Evolutionary conservation across 305 asterid species (phyloP).

Genomic region (Fraxinus platypoda): DNA sequence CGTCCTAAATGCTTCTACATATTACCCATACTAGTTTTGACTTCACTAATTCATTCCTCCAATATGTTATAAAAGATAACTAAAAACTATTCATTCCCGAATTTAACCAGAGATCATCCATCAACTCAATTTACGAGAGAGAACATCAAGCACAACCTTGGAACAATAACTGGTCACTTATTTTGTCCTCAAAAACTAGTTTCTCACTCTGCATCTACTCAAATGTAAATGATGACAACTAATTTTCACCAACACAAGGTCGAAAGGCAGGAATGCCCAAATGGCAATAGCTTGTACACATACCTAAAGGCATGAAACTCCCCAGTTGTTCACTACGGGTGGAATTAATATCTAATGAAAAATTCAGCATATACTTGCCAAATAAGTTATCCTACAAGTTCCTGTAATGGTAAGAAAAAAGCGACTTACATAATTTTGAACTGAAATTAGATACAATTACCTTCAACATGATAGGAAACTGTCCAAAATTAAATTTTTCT

Average conservation of each 20-base stretch:
- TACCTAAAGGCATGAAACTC: background rate
- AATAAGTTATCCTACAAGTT: background rate
- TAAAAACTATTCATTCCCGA: background rate
- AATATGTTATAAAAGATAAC: background rate
- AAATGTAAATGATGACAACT: background rate
- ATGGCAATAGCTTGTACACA: background rate
- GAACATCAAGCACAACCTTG: background rate
- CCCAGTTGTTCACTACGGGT: background rate
- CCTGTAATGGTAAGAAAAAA: background rate
- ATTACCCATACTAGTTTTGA: background rate
- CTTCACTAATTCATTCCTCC: background rate
- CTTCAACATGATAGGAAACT: conserved; percentile 89
- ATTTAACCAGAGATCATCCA: background rate
- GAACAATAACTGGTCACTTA: background rate
- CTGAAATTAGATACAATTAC: conserved; percentile 26
- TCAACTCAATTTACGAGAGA: background rate
- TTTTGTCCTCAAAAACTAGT: background rate
- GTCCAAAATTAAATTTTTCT: conserved; percentile 63
- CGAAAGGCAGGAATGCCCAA: background rate
- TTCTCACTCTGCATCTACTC: background rate
- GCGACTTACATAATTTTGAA: background rate
- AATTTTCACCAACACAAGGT: background rate
- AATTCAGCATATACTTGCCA: background rate
- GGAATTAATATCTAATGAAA: background rate
- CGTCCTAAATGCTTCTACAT: background rate